These are phyloP conservation scores for Sechiopsis laciniata DNA, from an alignment of 306 rosid genomes.

Conservation along the genomic window DNA sequence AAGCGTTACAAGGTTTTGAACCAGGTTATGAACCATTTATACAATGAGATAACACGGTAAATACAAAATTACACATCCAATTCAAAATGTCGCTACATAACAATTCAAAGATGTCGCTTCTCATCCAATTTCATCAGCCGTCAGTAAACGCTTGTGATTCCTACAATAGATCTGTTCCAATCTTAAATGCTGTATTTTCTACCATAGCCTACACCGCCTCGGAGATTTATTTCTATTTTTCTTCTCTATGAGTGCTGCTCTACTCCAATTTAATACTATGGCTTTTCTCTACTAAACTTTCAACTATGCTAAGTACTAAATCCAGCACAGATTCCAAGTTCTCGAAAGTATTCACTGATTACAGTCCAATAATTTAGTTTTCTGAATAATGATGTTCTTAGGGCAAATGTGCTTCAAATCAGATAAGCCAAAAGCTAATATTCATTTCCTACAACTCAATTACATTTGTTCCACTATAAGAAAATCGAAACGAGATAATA, in stretches of 20 bases:
- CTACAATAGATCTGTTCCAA: neutral
- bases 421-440: neutral
- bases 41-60: too few relatives aligned
- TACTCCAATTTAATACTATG: neutral
- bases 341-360: neutral
- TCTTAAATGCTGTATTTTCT: neutral
- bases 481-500: neutral
- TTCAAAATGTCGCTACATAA: neutral
- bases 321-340: neutral
- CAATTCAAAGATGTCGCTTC: neutral
- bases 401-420: neutral
- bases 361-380: neutral
- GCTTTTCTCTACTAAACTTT: slow-evolving; percentile 1
- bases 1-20: too few relatives aligned
- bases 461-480: neutral
- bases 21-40: too few relatives aligned
- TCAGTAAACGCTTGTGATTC: neutral
- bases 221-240: neutral
- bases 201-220: neutral
- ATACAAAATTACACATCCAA: too few relatives aligned
- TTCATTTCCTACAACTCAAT: neutral
- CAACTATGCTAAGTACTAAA: neutral
- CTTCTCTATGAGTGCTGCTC: neutral
- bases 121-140: neutral
- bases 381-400: neutral